Conservation (phyloP, 352 stramenopile genomes). For the Peronospora belbahrii region DNA sequence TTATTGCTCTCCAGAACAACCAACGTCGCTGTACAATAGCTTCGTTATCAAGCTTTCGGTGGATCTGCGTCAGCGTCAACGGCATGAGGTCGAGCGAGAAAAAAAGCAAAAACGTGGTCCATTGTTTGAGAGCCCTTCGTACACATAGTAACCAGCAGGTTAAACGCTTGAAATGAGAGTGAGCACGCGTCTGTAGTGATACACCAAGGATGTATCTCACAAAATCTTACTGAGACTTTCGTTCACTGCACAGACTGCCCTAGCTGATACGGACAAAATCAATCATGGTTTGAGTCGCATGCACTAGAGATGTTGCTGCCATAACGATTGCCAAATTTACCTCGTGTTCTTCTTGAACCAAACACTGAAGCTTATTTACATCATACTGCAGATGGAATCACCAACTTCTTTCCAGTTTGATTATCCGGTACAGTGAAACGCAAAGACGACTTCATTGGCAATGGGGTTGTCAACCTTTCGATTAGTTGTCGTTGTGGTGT, state of each 20-base stretch:
- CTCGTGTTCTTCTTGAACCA: too few species aligned
- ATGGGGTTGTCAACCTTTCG: constrained; percentile 5
- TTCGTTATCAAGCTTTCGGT: constrained; percentile 63
- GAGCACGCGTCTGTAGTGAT: too few species aligned
- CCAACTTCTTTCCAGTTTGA: constrained; percentile 12
- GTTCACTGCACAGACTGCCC: too few species aligned
- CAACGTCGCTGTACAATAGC: constrained; percentile 57
- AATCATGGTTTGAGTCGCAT: too few species aligned
- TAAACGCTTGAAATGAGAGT: too few species aligned
- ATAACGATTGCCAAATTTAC: too few species aligned
- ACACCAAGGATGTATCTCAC: too few species aligned
- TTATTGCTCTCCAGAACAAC: constrained; percentile 60
- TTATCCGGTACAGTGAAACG: background rate
- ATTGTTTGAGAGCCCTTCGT: too few species aligned
- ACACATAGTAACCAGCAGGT: too few species aligned
- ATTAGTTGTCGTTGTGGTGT: constrained; percentile 3
- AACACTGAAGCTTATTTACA: constrained; percentile 48
- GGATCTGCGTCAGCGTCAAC: too few species aligned
- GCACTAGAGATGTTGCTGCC: constrained; percentile 67
- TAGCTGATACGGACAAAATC: too few species aligned
- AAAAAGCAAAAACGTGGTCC: constrained; percentile 61
- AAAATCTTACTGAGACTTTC: too few species aligned
- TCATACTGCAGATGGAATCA: constrained; percentile 36
- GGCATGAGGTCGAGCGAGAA: constrained; percentile 68
- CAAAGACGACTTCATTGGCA: constrained; percentile 7